Conservation (phyloP, 1,139 yeast species). For the Kurtzmaniella natalensis region DNA sequence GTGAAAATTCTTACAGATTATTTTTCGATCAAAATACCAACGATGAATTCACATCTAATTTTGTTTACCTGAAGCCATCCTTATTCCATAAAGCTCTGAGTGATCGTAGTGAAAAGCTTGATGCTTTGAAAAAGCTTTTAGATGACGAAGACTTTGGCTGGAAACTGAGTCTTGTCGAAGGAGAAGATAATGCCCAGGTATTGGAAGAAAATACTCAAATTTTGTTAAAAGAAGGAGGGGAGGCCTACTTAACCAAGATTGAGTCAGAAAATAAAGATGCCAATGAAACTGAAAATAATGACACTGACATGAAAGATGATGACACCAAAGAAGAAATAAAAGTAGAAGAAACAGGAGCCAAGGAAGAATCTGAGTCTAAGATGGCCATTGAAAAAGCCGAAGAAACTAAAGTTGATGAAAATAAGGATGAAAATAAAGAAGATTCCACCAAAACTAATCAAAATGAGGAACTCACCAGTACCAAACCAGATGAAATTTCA, state of each 20-base stretch:
- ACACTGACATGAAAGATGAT: conserved; percentile 6
- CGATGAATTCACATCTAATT: conserved; percentile 69
- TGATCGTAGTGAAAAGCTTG: conserved; percentile 21
- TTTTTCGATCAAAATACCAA: conserved; percentile 79
- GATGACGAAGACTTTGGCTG: conserved; percentile 37
- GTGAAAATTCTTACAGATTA: conserved; percentile 74
- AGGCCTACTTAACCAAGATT: conserved; percentile 21
- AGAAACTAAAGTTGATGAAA: conserved; percentile 6
- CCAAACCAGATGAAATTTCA: not conserved
- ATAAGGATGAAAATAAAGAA: conserved; percentile 6
- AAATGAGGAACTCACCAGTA: not conserved
- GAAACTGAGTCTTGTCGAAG: conserved; percentile 29
- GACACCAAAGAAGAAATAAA: conserved; percentile 5
- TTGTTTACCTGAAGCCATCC: conserved; percentile 35
- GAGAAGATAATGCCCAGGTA: conserved; percentile 16
- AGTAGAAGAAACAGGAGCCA: conserved; percentile 10
- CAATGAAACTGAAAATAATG: conserved; percentile 12
- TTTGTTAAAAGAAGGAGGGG: conserved; percentile 31
- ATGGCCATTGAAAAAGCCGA: conserved; percentile 13
- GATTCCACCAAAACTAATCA: too few relatives aligned
- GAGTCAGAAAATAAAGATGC: conserved; percentile 11
- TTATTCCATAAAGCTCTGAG: conserved; percentile 23
- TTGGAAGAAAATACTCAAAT: conserved; percentile 21
- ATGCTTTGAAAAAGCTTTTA: conserved; percentile 16
- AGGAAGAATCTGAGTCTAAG: conserved; percentile 11